Evolutionary conservation across 2,329 filamentous ascomycete species (phyloP), one percentile per base, ranked within the genome.

Genomic region (Septoria petroselini): DNA sequence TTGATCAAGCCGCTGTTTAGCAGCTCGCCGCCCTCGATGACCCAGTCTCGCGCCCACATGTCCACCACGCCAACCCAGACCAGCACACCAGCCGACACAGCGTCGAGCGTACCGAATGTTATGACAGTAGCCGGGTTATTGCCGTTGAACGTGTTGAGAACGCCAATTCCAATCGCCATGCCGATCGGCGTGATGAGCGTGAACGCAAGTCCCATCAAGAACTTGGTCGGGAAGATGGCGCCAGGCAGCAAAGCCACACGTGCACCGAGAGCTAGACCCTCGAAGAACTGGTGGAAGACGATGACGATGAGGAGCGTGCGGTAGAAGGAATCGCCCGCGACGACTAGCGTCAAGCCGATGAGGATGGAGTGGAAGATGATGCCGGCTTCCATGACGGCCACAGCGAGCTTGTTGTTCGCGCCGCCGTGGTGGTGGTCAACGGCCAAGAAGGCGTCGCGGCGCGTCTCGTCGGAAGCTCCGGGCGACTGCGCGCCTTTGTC

Each of bases 211-310:
- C 78, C 85, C 70, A 91, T 81, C 9, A 80, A 54, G 2, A 82
- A 68, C 63, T 88, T 85, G 1, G 62, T 31, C 1, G 55, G 62
- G 3, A 63, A 58, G n/a, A 68, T 63, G 3, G 59, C 57, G 9
- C 63, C 65, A 47, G 81, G 78, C 0, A 88, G 81, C 1, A 81
- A 80, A 1, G 89, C 88, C 2, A 96, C 79, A 49, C 91, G 85
- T 1, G 90, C 84, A 12, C 91, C 91, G 2, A 96, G 77, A 77
- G 89, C 91, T 8, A 96, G 82, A 11, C 91, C 91, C 69, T 96
- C 91, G 53, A 96, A 95, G 35, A 87, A 88, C 67, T 96, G 91
- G 68, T 96, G 91, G 75, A 95, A 95, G 59, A 90, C 82, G 7
- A 84, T 73, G 12, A 84, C 81, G 41, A 82, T 72, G 65, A 82